Percentiles rank a stretch among this genome's conserved stretches.
phyloP scores from a whole-genome alignment of 371 early-diverging fungal species.

The Apophysomyces ossiformis region DNA sequence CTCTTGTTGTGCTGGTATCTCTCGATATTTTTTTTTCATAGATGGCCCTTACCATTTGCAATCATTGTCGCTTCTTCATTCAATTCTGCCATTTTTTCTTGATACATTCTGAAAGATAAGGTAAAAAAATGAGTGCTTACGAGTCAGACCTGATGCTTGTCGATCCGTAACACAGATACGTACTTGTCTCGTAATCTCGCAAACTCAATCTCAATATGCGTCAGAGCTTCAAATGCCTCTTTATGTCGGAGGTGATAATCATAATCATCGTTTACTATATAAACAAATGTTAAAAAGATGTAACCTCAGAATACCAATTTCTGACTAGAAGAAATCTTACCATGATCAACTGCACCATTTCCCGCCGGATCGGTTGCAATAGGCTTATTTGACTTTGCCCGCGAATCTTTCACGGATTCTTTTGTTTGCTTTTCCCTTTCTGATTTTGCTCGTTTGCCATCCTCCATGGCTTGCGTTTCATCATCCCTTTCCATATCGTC shows the following conservation, averaged over 20 bases:
- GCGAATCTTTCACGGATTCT: constrained; percentile 22
- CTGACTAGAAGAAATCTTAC: too few species aligned
- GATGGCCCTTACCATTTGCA: constrained; percentile 45
- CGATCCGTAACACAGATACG: constrained; percentile 8
- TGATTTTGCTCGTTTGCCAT: constrained; percentile 23
- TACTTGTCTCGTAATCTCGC: constrained; percentile 56
- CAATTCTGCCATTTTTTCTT: constrained; percentile 62
- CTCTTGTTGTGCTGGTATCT: too few species aligned
- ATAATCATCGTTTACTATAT: constrained; percentile 11
- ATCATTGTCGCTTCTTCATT: constrained; percentile 65
- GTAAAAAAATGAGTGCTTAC: not conserved
- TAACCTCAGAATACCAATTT: too few species aligned
- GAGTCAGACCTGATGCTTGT: too few species aligned
- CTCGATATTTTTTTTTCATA: not conserved
- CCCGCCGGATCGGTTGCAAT: constrained; percentile 18
- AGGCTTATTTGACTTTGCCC: constrained; percentile 3
- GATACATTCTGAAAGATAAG: constrained; percentile 53
- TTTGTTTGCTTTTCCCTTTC: constrained; percentile 25
- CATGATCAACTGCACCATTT: not conserved
- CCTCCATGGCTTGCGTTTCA: constrained; percentile 4
- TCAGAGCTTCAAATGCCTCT: constrained; percentile 52
- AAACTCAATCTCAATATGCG: constrained; percentile 56
- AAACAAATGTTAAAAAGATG: not conserved
- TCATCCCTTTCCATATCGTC: not conserved
- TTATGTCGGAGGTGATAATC: constrained; percentile 37